Percentiles rank a stretch among this genome's conserved stretches.
These are phyloP conservation scores for Juncus effusus DNA, from an alignment of 176 grass and related monocot genomes.

Conservation along the genomic window DNA sequence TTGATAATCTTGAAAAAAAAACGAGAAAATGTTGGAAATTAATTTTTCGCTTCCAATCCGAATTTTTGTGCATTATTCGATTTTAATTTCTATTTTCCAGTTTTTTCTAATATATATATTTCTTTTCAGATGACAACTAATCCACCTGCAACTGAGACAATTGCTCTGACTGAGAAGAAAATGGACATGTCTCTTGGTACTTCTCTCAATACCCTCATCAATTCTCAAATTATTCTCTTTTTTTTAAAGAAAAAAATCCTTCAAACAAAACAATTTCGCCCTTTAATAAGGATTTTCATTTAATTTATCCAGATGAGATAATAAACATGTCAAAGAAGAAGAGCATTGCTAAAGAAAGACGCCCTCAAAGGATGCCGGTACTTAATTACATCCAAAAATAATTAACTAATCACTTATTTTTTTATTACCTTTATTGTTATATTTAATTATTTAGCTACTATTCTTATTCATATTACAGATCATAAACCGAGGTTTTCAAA, in stretches of 20 bases:
- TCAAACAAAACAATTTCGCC: neutral
- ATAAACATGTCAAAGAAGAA: conserved; percentile 99
- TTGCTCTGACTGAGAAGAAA: conserved; percentile 97
- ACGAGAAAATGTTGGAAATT: too few relatives aligned
- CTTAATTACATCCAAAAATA: conserved; percentile 20
- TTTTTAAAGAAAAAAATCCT: neutral
- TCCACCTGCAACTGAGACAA: conserved; percentile 52
- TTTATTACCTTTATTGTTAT: neutral
- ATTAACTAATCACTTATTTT: conserved; percentile 4
- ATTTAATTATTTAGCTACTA: neutral
- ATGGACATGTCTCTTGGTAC: conserved; percentile 99
- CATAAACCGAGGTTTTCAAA: conserved; percentile 60
- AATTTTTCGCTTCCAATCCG: too few relatives aligned
- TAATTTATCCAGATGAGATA: conserved; percentile 60
- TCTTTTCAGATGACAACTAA: conserved; percentile 57
- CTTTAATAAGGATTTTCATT: neutral
- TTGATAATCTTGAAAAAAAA: too few relatives aligned
- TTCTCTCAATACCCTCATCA: neutral
- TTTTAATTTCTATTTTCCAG: neutral
- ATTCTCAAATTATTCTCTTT: neutral
- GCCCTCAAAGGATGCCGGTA: conserved; percentile 59
- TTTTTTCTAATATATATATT: conserved; percentile 3
- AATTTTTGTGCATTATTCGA: neutral
- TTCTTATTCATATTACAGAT: conserved; percentile 40
- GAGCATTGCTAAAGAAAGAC: conserved; percentile 41